Conservation (phyloP, 129 eudicot species). For the Tagetes patula region DNA sequence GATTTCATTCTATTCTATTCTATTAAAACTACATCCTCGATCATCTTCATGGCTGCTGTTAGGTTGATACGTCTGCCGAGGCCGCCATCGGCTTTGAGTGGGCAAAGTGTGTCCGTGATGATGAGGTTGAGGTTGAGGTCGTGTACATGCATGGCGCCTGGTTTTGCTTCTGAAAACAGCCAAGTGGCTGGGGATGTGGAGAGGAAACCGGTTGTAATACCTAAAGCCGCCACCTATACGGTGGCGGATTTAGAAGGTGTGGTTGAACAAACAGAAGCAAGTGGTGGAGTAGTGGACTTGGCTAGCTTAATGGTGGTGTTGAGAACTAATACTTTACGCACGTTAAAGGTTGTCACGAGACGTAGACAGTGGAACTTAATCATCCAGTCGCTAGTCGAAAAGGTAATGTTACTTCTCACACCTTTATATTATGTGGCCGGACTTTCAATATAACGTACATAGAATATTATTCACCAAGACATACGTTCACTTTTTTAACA, state of each 20-base stretch:
- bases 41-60: slow-evolving; percentile 36
- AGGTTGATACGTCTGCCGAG: slow-evolving; percentile 34
- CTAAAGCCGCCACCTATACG: slow-evolving; percentile 25
- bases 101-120: background rate
- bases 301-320: slow-evolving; percentile 23
- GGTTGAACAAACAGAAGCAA: slow-evolving; percentile 31
- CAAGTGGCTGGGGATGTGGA: slow-evolving; percentile 25
- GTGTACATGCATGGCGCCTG: slow-evolving; percentile 29
- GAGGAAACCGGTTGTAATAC: slow-evolving; percentile 21
- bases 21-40: background rate
- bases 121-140: slow-evolving; percentile 18
- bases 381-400: slow-evolving; percentile 52
- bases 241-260: slow-evolving; percentile 15
- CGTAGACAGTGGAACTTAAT: slow-evolving; percentile 45
- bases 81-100: slow-evolving; percentile 13
- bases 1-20: background rate
- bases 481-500: background rate
- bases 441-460: too few relatives aligned
- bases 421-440: too few relatives aligned
- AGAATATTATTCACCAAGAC: too few relatives aligned
- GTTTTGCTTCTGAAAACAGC: slow-evolving; percentile 27
- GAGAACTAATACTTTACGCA: slow-evolving; percentile 4
- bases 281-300: slow-evolving; percentile 34
- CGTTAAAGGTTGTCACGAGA: slow-evolving; percentile 27
- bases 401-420: slow-evolving; percentile 34